These are phyloP conservation scores for Fusarium ambrosium DNA, from an alignment of 2,329 filamentous ascomycete genomes.

Conservation along the genomic window DNA sequence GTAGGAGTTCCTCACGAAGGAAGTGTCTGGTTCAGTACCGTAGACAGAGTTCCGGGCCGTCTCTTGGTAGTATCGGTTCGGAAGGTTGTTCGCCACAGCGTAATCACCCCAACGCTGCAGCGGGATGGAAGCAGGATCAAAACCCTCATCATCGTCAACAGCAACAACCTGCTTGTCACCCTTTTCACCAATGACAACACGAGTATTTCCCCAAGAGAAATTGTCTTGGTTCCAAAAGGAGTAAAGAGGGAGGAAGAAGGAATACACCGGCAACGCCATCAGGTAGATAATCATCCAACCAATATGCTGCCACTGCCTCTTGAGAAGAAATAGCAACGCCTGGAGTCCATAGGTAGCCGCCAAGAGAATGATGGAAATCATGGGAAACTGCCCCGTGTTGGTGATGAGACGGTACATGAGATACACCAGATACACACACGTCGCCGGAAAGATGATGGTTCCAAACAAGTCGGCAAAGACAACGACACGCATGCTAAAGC, in stretches of 20 bases:
- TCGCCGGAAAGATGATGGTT: conserved; percentile 91
- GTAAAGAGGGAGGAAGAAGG: conserved; percentile 90
- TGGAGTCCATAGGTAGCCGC: conserved; percentile 95
- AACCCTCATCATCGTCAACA: conserved; percentile 80
- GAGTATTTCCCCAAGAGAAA: conserved; percentile 98
- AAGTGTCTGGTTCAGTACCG: conserved; percentile 63
- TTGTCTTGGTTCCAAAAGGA: conserved; percentile 99
- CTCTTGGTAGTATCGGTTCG: conserved; percentile 82
- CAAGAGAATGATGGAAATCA: conserved; percentile 90
- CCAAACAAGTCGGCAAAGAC: conserved; percentile 95
- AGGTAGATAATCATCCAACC: conserved; percentile 99
- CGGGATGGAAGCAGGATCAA: conserved; percentile 92
- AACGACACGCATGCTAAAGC: conserved; percentile 97
- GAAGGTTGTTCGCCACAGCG: conserved; percentile 85
- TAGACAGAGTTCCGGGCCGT: conserved; percentile 47
- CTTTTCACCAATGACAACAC: conserved; percentile 95
- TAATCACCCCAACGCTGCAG: conserved; percentile 98
- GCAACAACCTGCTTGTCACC: conserved; percentile 90
- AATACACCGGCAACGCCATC: conserved; percentile 94
- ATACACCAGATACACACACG: conserved; percentile 87
- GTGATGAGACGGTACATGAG: conserved; percentile 85
- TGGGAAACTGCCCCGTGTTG: conserved; percentile 79
- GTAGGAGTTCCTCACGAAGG: conserved; percentile 78
- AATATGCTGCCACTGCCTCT: conserved; percentile 97
- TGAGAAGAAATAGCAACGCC: conserved; percentile 94